A percentile compares a stretch with the other conserved stretches of the same genome.
Conservation (phyloP, 2,329 filamentous ascomycete genomes). For the Hymenoscyphus fructigenus region DNA sequence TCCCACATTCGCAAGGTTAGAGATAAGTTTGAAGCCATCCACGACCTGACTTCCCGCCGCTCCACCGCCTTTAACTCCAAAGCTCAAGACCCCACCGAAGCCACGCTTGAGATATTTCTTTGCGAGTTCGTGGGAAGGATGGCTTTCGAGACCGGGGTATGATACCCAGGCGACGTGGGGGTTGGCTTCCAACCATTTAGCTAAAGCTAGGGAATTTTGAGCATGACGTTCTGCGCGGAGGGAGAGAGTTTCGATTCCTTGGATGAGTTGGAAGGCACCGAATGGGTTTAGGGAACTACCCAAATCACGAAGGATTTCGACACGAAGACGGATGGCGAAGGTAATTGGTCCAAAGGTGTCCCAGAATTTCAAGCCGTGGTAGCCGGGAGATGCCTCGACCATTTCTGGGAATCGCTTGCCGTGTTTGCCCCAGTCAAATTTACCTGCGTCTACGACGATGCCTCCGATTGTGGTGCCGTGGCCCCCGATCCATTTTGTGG, state of each 20-base stretch:
- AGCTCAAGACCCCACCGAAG: conserved; percentile 87
- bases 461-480: conserved; percentile 92
- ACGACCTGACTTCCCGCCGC: conserved; percentile 84
- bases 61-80: conserved; percentile 88
- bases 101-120: conserved; percentile 85
- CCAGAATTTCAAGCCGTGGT: conserved; percentile 93
- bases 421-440: conserved; percentile 90
- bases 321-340: conserved; percentile 81
- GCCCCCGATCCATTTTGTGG: conserved; percentile 96
- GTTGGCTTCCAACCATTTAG: conserved; percentile 80
- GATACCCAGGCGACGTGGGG: conserved; percentile 88
- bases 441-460: conserved; percentile 82
- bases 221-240: conserved; percentile 85
- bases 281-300: conserved; percentile 85
- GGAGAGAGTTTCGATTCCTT: conserved; percentile 87
- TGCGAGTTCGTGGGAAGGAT: conserved; percentile 74
- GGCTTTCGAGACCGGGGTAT: conserved; percentile 83
- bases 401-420: conserved; percentile 88
- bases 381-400: conserved; percentile 81
- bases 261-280: conserved; percentile 84
- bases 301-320: conserved; percentile 87
- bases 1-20: conserved; percentile 93
- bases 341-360: conserved; percentile 83
- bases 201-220: conserved; percentile 76
- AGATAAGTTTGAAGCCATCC: conserved; percentile 92